These are phyloP conservation scores for Beauveria scarabaeidicola DNA, from an alignment of 2,329 filamentous ascomycete species.

Conservation along the genomic window DNA sequence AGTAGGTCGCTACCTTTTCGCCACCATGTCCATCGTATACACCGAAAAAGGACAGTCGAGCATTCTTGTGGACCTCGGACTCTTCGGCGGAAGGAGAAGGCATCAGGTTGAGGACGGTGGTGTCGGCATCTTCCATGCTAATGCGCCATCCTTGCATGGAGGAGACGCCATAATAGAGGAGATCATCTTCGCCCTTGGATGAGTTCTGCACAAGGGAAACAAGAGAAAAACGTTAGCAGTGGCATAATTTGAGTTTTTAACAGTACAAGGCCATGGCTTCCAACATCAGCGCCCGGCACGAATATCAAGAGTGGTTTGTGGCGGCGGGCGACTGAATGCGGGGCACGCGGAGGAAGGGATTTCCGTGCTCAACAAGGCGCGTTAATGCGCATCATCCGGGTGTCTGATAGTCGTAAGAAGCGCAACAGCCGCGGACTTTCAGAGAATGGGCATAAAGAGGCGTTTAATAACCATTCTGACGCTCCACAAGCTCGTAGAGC, in stretches of 20 bases:
- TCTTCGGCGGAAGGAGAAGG: conserved; percentile 43
- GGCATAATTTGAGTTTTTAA: background rate
- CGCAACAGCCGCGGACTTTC: background rate
- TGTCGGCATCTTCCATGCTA: conserved; percentile 98
- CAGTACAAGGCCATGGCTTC: background rate
- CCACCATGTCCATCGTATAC: conserved; percentile 97
- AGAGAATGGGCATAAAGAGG: background rate
- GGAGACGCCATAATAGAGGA: conserved; percentile 86
- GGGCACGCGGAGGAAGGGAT: conserved; percentile 13
- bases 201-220: conserved; percentile 56
- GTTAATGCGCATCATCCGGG: background rate
- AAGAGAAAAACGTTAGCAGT: background rate
- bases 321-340: conserved; percentile 7
- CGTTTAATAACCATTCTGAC: background rate
- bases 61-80: conserved; percentile 52
- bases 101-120: conserved; percentile 79
- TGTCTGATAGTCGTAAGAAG: background rate
- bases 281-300: background rate
- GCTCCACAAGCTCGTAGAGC: background rate
- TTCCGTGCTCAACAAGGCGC: conserved; percentile 2
- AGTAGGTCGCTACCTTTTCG: conserved; percentile 89
- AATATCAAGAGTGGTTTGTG: background rate
- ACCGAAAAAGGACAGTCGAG: conserved; percentile 87
- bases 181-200: conserved; percentile 83
- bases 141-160: conserved; percentile 99